phyloP scores from a whole-genome alignment of 2,329 filamentous ascomycete species.

The Cercospora zeina region DNA sequence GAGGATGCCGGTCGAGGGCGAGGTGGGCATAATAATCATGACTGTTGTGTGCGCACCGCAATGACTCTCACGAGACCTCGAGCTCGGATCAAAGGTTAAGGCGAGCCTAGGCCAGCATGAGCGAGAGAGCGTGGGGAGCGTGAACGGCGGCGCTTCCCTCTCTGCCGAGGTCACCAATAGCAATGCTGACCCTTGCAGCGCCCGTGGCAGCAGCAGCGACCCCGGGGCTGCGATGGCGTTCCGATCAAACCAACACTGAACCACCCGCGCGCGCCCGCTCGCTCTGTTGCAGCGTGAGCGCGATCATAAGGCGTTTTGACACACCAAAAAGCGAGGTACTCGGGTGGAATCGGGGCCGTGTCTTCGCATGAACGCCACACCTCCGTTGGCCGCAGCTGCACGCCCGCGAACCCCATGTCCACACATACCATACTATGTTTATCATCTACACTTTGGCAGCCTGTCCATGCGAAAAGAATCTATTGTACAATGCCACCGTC shows the following conservation, averaged over 20 bases:
- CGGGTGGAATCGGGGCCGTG: background rate
- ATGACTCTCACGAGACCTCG: conserved; percentile 23
- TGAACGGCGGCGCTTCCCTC: background rate
- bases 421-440: background rate
- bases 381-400: background rate
- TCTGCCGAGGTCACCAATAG: conserved; percentile 4
- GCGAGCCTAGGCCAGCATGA: conserved; percentile 10
- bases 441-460: background rate
- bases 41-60: conserved; percentile 10
- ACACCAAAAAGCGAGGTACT: background rate
- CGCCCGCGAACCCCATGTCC: background rate
- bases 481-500: background rate
- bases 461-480: too few species aligned
- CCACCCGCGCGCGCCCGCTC: background rate
- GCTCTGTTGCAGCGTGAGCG: background rate
- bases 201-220: background rate
- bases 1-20: background rate
- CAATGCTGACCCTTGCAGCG: background rate
- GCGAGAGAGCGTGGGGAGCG: conserved; percentile 4
- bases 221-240: background rate
- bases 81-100: conserved; percentile 16
- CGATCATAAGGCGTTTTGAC: background rate
- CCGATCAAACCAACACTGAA: background rate
- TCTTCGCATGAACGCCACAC: background rate
- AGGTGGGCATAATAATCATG: conserved; percentile 5